Evolutionary conservation across 2,329 filamentous ascomycete genomes (phyloP), one percentile per base, ranked within the genome.

Genomic region (Neocucurbitaria cava): DNA sequence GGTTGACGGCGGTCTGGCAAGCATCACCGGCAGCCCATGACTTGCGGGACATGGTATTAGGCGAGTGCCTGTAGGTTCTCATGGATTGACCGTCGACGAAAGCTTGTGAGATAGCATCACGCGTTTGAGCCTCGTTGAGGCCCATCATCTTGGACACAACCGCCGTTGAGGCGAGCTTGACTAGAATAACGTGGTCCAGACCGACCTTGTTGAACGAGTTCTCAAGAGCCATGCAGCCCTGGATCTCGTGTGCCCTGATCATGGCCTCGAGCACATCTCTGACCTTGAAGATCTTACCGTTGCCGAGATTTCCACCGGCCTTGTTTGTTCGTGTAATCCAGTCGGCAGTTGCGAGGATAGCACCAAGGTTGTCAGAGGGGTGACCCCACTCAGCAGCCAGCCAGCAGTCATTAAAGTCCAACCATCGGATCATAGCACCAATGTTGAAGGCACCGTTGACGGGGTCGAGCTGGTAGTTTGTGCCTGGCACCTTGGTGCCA

Each of bases 371-470:
- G 83, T 99, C 95, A 4, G 93, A 97, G 59, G 95, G 95, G 79
- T 99, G 95, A 54, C 95, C 95, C 95, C 95, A 99, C 82, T 99
- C 95, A 52, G 95, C 95, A 40, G 94, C 95, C 62, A 98, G 85
- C 95, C 94, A 99, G 87, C 95, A 98, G 85, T 99, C 95, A 78
- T 99, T 99, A 86, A 98, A 99, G 82, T 99, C 95, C 71, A 99
- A 87, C 95, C 95, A 99, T 75, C 95, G 87, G 81, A 99, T 96
- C 89, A 96, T 96, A 71, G 95, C 90, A 70, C 95, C 95, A 70
- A 99, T 98, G 85, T 98, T 98, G 87, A 99, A 98, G 62, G 95
- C 95, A 60, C 89, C 95, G 71, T 94, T 94, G 75, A 98, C 88
- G 35, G 95, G 95, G 77, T 98, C 95, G 67, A 99, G 88, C 80